phyloP scores from a whole-genome alignment of 495 filamentous ascomycete species.

The Bacidia gigantensis region DNA sequence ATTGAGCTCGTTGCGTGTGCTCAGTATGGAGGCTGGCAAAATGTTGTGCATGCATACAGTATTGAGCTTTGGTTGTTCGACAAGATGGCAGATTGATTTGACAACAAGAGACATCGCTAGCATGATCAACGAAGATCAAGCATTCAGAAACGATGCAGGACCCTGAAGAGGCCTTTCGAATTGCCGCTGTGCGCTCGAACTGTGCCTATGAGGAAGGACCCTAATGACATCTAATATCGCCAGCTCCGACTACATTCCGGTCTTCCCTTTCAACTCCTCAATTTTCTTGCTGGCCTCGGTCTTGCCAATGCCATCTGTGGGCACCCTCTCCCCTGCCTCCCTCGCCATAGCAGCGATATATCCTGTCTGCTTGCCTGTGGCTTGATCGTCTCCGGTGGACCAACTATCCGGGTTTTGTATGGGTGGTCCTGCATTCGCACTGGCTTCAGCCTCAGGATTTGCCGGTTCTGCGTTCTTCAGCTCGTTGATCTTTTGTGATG shows the following conservation, averaged over 20 bases:
- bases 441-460: constrained; percentile 6
- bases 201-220: no score
- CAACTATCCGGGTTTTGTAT: constrained; percentile 16
- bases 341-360: constrained; percentile 19
- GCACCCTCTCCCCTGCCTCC: constrained; percentile 15
- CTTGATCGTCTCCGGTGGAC: constrained; percentile 15
- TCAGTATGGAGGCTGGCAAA: constrained; percentile 48
- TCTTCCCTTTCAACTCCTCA: constrained; percentile 20
- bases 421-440: constrained; percentile 4
- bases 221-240: no score
- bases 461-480: constrained; percentile 15
- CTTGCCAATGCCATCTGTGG: constrained; percentile 19
- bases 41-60: constrained; percentile 39
- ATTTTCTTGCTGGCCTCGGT: constrained; percentile 20
- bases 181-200: no score
- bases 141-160: neutral
- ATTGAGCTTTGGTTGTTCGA: constrained; percentile 43
- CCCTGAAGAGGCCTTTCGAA: no score
- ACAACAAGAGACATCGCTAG: no score
- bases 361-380: constrained; percentile 18
- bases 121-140: no score
- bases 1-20: constrained; percentile 52
- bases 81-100: constrained; percentile 1
- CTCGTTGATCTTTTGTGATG: constrained; percentile 17
- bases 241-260: constrained; percentile 19